Evolutionary conservation across 805 yeast genomes (phyloP).

Genomic region (Candida golubevii): DNA sequence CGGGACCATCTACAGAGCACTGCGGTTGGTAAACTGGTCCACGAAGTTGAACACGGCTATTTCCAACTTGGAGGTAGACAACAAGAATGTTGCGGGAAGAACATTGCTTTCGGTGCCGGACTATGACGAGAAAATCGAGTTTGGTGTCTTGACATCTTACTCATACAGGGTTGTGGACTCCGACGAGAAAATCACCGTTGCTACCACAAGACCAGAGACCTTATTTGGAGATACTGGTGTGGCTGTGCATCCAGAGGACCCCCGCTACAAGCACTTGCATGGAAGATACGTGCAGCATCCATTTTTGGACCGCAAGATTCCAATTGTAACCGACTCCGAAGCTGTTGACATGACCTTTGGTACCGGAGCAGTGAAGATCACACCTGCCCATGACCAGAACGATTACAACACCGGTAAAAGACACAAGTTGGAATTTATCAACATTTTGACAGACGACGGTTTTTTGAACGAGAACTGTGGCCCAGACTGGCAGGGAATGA

Average conservation of each 20-base stretch:
- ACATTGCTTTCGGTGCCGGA: constrained; percentile 83
- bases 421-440: constrained; percentile 80
- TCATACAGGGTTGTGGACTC: constrained; percentile 85
- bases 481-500: constrained; percentile 76
- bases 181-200: constrained; percentile 84
- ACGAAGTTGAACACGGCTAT: constrained; percentile 91
- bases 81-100: constrained; percentile 80
- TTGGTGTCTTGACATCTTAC: constrained; percentile 95
- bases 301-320: constrained; percentile 76
- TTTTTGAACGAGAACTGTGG: constrained; percentile 88
- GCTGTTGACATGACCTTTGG: constrained; percentile 99
- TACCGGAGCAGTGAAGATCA: constrained; percentile 99
- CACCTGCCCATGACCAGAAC: constrained; percentile 97
- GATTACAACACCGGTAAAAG: constrained; percentile 97
- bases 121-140: constrained; percentile 85
- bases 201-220: constrained; percentile 99
- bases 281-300: constrained; percentile 93
- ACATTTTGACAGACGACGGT: constrained; percentile 91
- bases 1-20: constrained; percentile 91
- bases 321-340: constrained; percentile 84
- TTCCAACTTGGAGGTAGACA: constrained; percentile 94
- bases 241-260: constrained; percentile 95
- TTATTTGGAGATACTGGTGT: constrained; percentile 96
- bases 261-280: constrained; percentile 89
- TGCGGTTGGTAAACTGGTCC: constrained; percentile 94